Evolutionary conservation across 768 basidiomycete genomes (phyloP).

Genomic region (Dacryopinax primogenitus): DNA sequence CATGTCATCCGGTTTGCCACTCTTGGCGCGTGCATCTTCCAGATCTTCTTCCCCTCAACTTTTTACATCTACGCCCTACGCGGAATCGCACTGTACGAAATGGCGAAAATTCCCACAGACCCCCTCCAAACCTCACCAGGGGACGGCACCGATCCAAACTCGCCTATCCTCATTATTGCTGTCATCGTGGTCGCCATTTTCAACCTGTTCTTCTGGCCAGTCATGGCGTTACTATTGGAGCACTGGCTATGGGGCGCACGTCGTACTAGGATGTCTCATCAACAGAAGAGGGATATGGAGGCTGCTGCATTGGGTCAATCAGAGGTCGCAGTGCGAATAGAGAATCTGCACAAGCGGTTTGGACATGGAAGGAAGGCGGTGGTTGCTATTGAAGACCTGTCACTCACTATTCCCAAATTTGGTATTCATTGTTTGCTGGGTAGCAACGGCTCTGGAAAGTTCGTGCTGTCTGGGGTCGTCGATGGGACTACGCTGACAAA

Average conservation of each 20-base stretch:
- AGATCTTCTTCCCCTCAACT: conserved; percentile 59
- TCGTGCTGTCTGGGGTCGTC: background rate
- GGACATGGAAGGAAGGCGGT: conserved; percentile 25
- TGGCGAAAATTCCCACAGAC: conserved; percentile 42
- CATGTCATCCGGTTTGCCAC: conserved; percentile 35
- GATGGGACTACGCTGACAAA: background rate
- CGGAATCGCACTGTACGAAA: conserved; percentile 56
- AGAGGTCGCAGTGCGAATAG: conserved; percentile 25
- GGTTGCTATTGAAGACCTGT: conserved; percentile 55
- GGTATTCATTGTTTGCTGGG: conserved; percentile 71
- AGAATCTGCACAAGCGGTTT: conserved; percentile 48
- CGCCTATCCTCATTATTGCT: conserved; percentile 50
- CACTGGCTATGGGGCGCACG: conserved; percentile 46
- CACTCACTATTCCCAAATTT: conserved; percentile 51
- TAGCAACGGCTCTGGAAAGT: conserved; percentile 33
- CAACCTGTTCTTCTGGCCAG: conserved; percentile 62
- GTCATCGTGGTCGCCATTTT: conserved; percentile 49
- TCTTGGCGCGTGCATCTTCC: conserved; percentile 45
- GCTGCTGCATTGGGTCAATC: conserved; percentile 16
- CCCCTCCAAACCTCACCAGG: conserved; percentile 23
- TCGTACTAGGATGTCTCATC: background rate
- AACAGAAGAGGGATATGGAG: conserved; percentile 1
- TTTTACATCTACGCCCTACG: conserved; percentile 63
- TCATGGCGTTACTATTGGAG: conserved; percentile 47
- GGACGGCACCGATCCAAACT: conserved; percentile 33